Percentiles rank a stretch among this genome's conserved stretches.
phyloP scores from a whole-genome alignment of 1,284 basidiomycete genomes.

The Tausonia pullulans region DNA sequence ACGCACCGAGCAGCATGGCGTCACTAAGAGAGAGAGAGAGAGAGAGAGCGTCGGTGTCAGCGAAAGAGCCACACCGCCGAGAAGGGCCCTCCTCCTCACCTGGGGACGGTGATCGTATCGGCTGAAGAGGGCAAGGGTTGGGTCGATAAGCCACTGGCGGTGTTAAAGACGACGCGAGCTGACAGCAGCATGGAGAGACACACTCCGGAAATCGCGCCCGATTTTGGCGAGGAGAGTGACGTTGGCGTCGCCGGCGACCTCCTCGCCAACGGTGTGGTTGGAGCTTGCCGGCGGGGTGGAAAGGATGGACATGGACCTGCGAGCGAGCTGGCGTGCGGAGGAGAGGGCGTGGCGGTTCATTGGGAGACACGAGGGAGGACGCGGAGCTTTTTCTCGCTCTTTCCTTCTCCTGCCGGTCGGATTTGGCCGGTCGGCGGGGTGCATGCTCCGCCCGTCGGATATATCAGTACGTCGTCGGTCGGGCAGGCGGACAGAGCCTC shows the following conservation, averaged over 20 bases:
- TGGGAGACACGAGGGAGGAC: no score
- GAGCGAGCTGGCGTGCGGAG: no score
- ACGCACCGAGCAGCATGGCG: conserved; percentile 15
- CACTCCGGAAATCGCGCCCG: conserved; percentile 1
- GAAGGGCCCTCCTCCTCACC: not conserved
- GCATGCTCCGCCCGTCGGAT: no score
- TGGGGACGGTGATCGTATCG: conserved; percentile 18
- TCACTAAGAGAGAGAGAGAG: conserved; percentile 3
- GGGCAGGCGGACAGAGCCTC: no score
- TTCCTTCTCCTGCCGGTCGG: no score
- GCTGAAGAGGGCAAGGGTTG: conserved; percentile 1
- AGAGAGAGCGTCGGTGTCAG: no score
- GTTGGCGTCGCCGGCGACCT: not conserved
- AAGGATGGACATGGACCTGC: not conserved
- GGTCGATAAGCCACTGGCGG: not conserved
- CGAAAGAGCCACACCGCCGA: no score
- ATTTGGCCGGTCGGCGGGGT: no score
- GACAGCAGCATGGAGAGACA: not conserved
- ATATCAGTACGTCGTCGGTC: no score
- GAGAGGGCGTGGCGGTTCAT: no score
- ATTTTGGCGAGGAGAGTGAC: not conserved
- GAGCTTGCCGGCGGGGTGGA: no score
- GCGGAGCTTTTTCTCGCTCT: no score
- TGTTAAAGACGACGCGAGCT: not conserved
- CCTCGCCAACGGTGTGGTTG: not conserved